Evolutionary conservation across 179 eudicot species (phyloP).

Genomic region (Camellia oleifera): DNA sequence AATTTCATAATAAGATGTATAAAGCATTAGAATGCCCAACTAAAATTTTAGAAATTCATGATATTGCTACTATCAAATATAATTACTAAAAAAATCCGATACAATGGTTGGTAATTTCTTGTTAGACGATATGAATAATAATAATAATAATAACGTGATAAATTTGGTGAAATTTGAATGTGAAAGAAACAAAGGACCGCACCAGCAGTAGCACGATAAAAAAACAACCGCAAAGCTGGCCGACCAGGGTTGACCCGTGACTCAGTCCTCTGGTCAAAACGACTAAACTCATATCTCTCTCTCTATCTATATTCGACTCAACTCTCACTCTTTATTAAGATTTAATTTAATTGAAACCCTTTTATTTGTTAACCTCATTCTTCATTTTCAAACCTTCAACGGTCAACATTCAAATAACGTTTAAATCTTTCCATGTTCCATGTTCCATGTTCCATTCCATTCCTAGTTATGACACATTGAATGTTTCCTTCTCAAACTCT

Average conservation of each 20-base stretch:
- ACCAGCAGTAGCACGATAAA: background rate
- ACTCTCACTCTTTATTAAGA: background rate
- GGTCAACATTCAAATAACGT: slow-evolving; percentile 18
- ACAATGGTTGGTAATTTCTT: too few species aligned
- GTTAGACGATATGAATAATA: too few species aligned
- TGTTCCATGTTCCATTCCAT: background rate
- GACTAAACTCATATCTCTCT: background rate
- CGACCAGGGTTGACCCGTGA: slow-evolving; percentile 8
- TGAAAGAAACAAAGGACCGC: too few species aligned
- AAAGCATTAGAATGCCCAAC: too few species aligned
- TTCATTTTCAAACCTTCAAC: slow-evolving; percentile 11
- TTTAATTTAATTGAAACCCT: too few species aligned
- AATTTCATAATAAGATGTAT: too few species aligned
- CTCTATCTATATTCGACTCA: background rate
- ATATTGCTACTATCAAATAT: too few species aligned
- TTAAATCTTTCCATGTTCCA: too few species aligned
- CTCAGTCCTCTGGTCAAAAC: slow-evolving; percentile 10
- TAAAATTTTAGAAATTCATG: too few species aligned
- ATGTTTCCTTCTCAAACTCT: background rate
- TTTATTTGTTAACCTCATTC: background rate
- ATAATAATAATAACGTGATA: too few species aligned
- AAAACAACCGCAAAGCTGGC: background rate
- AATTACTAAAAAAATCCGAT: too few species aligned
- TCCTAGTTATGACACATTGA: background rate
- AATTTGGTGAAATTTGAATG: too few species aligned